phyloP scores from a whole-genome alignment of 1,139 yeast species.

The Meyerozyma athensensis region DNA sequence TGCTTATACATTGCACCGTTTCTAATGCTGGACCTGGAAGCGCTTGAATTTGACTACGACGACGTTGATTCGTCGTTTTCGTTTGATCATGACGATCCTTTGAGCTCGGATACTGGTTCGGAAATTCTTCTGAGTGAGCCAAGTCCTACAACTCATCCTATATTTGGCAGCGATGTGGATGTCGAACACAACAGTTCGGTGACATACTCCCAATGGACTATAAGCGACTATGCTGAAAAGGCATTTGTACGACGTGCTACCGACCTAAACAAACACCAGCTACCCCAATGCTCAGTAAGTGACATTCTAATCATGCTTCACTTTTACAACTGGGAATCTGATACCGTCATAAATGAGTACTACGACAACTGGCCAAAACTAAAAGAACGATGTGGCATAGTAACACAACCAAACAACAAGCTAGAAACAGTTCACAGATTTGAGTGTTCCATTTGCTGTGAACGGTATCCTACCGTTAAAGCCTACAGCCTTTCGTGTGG shows the following conservation, averaged over 20 bases:
- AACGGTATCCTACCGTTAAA: constrained; percentile 31
- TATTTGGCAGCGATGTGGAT: background rate
- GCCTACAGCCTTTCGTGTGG: constrained; percentile 61
- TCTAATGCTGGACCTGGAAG: constrained; percentile 3
- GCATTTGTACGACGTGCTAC: constrained; percentile 8
- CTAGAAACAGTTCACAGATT: constrained; percentile 25
- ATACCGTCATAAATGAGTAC: constrained; percentile 62
- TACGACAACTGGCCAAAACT: constrained; percentile 49
- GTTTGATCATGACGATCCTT: constrained; percentile 1
- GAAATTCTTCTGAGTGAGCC: background rate
- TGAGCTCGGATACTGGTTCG: background rate
- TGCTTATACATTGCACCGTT: too few relatives aligned
- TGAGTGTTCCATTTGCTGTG: constrained; percentile 70
- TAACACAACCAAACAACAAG: constrained; percentile 15
- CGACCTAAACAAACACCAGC: constrained; percentile 11
- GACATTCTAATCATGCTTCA: constrained; percentile 53
- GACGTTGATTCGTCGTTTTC: background rate
- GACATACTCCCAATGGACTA: constrained; percentile 3
- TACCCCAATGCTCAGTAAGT: constrained; percentile 32
- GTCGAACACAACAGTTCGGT: constrained; percentile 4
- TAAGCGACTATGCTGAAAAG: constrained; percentile 8
- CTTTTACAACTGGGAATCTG: constrained; percentile 68
- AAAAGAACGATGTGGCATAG: constrained; percentile 46
- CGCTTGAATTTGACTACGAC: background rate
- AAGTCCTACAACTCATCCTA: background rate